These are phyloP conservation scores for Pharus latifolius DNA, from an alignment of 176 grass and related monocot genomes.

Conservation along the genomic window DNA sequence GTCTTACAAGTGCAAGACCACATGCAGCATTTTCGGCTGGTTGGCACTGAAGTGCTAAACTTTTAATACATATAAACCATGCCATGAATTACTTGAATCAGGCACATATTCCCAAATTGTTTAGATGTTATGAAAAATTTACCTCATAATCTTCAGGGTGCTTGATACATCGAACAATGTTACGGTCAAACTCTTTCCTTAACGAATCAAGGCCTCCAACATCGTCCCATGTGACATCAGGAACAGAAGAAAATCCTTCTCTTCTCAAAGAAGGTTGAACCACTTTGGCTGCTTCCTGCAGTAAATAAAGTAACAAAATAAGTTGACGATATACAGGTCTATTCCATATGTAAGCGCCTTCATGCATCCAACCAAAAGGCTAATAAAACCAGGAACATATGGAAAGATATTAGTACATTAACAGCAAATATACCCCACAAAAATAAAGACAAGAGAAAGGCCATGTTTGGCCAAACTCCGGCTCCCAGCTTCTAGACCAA, in stretches of 20 bases:
- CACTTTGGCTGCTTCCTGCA: conserved; percentile 78
- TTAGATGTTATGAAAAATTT: conserved; percentile 1
- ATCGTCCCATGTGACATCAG: conserved; percentile 88
- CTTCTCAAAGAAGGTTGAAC: conserved; percentile 95
- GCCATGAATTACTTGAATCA: too few relatives aligned
- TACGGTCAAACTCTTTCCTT: conserved; percentile 69
- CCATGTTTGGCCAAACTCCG: too few relatives aligned
- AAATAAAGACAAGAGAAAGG: not conserved
- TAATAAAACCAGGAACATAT: too few relatives aligned
- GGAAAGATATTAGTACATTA: too few relatives aligned
- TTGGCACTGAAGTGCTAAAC: not conserved
- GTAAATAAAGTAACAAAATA: not conserved
- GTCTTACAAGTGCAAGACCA: too few relatives aligned
- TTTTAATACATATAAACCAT: too few relatives aligned
- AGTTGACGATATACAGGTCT: not conserved
- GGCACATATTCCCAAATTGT: too few relatives aligned
- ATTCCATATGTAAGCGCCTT: not conserved
- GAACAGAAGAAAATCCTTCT: conserved; percentile 98
- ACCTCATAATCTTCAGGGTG: conserved; percentile 79
- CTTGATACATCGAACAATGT: conserved; percentile 81
- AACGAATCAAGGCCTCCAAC: conserved; percentile 86
- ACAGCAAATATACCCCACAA: too few relatives aligned
- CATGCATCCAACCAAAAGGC: not conserved
- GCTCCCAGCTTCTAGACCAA: too few relatives aligned
- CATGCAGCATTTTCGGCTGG: too few relatives aligned